These are phyloP conservation scores for Kalanchoe fedtschenkoi DNA, from an alignment of 164 flowering plant species.

Conservation along the genomic window DNA sequence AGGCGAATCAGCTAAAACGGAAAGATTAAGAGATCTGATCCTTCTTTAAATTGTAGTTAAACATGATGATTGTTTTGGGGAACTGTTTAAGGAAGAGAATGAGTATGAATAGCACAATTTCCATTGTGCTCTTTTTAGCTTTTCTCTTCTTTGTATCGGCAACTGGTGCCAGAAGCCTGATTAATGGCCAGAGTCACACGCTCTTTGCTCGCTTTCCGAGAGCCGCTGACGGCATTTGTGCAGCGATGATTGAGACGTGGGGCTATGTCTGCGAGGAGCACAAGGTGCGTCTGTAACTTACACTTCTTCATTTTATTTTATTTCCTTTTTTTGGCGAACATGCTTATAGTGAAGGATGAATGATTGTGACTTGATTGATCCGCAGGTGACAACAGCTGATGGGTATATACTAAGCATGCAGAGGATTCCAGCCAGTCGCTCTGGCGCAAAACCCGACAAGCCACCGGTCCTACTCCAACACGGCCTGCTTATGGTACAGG, in stretches of 20 bases:
- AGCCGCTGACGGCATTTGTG: slow-evolving; percentile 39
- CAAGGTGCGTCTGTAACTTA: slow-evolving; percentile 15
- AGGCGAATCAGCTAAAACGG: not conserved
- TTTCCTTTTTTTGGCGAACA: not conserved
- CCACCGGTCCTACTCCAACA: slow-evolving; percentile 66
- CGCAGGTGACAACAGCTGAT: slow-evolving; percentile 71
- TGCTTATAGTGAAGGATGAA: not conserved
- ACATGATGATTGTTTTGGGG: not conserved
- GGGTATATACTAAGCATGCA: slow-evolving; percentile 70
- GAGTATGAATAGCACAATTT: not conserved
- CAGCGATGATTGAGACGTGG: slow-evolving; percentile 30
- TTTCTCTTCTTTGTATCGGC: not conserved
- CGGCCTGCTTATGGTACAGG: slow-evolving; percentile 55
- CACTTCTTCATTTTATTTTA: not conserved
- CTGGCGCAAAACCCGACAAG: slow-evolving; percentile 15
- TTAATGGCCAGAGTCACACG: not conserved
- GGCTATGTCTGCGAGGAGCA: slow-evolving; percentile 65
- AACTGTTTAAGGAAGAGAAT: not conserved
- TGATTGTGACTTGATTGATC: not conserved
- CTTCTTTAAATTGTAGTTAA: not conserved
- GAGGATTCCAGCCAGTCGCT: slow-evolving; percentile 42
- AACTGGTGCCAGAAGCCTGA: slow-evolving; percentile 4
- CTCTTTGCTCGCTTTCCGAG: slow-evolving; percentile 7
- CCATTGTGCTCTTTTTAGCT: not conserved
- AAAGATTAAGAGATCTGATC: not conserved